A percentile compares a stretch with the other conserved stretches of the same genome.
Evolutionary conservation across 495 filamentous ascomycete genomes (phyloP).

Genomic region (Sordaria brevicollis): DNA sequence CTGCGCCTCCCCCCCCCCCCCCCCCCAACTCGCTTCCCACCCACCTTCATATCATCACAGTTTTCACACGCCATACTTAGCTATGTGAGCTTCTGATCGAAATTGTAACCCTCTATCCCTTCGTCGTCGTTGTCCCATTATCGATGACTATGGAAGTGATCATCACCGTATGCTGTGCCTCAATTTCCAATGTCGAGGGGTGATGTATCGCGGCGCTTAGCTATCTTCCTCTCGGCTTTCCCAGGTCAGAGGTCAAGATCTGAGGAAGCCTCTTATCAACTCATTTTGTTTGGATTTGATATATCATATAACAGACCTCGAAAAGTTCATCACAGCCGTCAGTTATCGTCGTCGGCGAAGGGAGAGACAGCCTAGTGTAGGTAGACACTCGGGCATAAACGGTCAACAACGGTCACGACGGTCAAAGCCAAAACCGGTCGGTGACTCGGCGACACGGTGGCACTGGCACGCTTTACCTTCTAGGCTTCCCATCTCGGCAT

Average conservation of each 20-base stretch:
- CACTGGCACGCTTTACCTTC: not conserved
- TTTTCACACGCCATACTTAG: not conserved
- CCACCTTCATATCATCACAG: not conserved
- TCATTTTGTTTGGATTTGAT: not conserved
- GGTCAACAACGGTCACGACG: not conserved
- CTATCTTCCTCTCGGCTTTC: not conserved
- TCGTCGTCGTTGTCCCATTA: too few species aligned
- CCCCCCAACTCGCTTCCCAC: not conserved
- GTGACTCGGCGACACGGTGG: too few species aligned
- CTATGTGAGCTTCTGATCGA: not conserved
- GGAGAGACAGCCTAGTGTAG: too few species aligned
- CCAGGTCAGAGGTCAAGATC: too few species aligned
- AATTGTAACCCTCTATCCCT: not conserved
- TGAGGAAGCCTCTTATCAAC: not conserved
- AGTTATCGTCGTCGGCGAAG: too few species aligned
- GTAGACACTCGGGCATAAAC: not conserved
- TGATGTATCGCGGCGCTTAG: not conserved
- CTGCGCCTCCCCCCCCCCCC: not conserved
- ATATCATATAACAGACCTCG: not conserved
- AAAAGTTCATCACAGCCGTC: not conserved
- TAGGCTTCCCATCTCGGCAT: not conserved
- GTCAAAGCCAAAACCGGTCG: not conserved
- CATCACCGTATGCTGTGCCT: not conserved
- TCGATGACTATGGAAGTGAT: not conserved
- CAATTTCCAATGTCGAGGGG: not conserved